Conservation (phyloP, 257 asterid species). For the Forsythia suspensa region DNA sequence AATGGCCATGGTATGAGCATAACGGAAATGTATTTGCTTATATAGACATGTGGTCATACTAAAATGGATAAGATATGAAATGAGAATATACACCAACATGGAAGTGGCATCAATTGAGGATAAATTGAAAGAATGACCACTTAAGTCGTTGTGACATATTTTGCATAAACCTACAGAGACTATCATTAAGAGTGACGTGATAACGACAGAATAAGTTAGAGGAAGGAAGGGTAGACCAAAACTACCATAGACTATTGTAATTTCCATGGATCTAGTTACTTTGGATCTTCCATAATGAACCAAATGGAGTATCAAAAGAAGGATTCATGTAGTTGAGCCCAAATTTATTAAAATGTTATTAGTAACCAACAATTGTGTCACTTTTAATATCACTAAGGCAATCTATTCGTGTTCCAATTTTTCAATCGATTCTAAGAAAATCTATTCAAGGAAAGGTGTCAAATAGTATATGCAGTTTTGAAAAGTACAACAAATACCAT, state of each 20-base stretch:
- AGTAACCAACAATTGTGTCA: not conserved
- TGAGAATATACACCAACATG: not conserved
- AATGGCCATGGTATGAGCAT: not conserved
- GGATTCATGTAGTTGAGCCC: not conserved
- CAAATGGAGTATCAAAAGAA: not conserved
- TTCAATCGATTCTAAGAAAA: not conserved
- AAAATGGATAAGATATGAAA: not conserved
- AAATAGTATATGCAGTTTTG: not conserved
- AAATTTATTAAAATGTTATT: not conserved
- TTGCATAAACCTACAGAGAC: not conserved
- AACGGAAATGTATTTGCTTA: not conserved
- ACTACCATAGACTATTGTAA: not conserved
- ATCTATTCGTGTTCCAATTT: not conserved
- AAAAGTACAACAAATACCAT: slow-evolving; percentile 6
- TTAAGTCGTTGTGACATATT: not conserved
- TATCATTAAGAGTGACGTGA: not conserved
- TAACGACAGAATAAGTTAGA: not conserved
- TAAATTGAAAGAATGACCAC: not conserved
- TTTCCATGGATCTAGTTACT: not conserved
- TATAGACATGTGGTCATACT: not conserved
- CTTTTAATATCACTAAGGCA: not conserved
- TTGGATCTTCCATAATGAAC: not conserved
- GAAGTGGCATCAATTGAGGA: not conserved
- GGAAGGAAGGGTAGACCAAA: not conserved
- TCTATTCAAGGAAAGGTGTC: not conserved